A percentile compares a stretch with the other conserved stretches of the same genome.
These are phyloP conservation scores for Tolypocladium ophioglossoides DNA, from an alignment of 2,329 filamentous ascomycete genomes.

Conservation along the genomic window DNA sequence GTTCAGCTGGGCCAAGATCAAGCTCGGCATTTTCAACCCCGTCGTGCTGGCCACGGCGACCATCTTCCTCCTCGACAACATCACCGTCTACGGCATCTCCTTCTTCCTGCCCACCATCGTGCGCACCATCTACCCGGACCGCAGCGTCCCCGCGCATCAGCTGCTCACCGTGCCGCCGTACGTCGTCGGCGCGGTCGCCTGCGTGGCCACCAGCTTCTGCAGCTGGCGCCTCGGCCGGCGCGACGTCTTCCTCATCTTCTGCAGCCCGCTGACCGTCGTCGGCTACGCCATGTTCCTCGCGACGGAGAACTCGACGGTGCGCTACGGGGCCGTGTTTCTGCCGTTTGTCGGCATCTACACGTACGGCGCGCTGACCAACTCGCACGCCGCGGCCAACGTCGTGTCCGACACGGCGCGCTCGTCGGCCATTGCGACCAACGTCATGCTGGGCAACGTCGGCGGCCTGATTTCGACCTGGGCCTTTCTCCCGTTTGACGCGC, in stretches of 20 bases:
- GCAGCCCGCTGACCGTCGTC: slow-evolving; percentile 49
- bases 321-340: slow-evolving; percentile 60
- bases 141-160: slow-evolving; percentile 49
- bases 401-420: slow-evolving; percentile 57
- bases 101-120: slow-evolving; percentile 68
- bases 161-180: slow-evolving; percentile 62
- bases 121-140: slow-evolving; percentile 52
- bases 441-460: slow-evolving; percentile 38
- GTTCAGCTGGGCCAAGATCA: slow-evolving; percentile 47
- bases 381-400: slow-evolving; percentile 57
- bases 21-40: slow-evolving; percentile 53
- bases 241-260: slow-evolving; percentile 47
- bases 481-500: slow-evolving; percentile 51
- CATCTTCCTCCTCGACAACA: slow-evolving; percentile 55
- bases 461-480: slow-evolving; percentile 53
- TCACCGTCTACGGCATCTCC: slow-evolving; percentile 61
- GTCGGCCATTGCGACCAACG: slow-evolving; percentile 49
- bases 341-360: slow-evolving; percentile 52
- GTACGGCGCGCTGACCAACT: slow-evolving; percentile 53
- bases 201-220: slow-evolving; percentile 44
- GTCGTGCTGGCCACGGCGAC: slow-evolving; percentile 37
- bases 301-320: slow-evolving; percentile 34
- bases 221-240: slow-evolving; percentile 49
- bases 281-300: slow-evolving; percentile 62
- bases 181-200: slow-evolving; percentile 53